Evolutionary conservation across 495 filamentous ascomycete species (phyloP).

Genomic region (Mycothermus thermophilus): DNA sequence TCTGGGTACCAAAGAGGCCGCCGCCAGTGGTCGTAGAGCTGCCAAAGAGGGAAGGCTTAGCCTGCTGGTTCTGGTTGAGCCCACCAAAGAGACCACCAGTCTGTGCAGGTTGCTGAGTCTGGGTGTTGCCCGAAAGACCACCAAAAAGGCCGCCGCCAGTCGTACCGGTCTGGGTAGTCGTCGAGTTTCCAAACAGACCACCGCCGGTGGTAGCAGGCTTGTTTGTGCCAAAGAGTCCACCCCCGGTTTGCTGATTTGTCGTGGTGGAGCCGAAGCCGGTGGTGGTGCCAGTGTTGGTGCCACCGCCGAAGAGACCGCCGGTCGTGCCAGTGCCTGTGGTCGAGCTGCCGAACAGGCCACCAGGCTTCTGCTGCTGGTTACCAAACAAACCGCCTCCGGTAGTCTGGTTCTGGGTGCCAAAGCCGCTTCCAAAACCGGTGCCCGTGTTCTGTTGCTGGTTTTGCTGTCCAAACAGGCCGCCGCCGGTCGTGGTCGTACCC

Average conservation of each 20-base stretch:
- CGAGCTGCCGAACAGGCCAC: conserved; percentile 37
- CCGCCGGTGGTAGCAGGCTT: conserved; percentile 33
- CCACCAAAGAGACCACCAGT: conserved; percentile 28
- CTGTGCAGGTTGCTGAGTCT: conserved; percentile 42
- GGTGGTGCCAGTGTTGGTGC: conserved; percentile 3
- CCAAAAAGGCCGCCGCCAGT: conserved; percentile 41
- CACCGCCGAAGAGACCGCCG: conserved; percentile 36
- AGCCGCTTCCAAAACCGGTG: conserved; percentile 6
- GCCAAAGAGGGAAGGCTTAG: conserved; percentile 35
- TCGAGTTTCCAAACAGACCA: conserved; percentile 36
- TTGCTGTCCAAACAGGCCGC: conserved; percentile 38
- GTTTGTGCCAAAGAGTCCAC: conserved; percentile 50
- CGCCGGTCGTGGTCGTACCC: conserved; percentile 17
- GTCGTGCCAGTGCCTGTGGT: conserved; percentile 18
- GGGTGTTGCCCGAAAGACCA: conserved; percentile 30
- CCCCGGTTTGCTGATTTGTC: conserved; percentile 22
- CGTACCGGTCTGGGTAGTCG: conserved; percentile 23
- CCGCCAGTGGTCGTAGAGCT: conserved; percentile 24
- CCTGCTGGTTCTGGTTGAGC: conserved; percentile 24
- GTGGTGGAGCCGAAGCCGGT: conserved; percentile 2
- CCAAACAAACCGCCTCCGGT: conserved; percentile 50
- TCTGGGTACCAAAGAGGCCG: conserved; percentile 53
- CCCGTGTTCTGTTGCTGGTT: conserved; percentile 11
- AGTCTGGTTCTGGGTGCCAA: conserved; percentile 19
- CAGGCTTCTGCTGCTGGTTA: conserved; percentile 30